A percentile compares a stretch with the other conserved stretches of the same genome.
phyloP scores from a whole-genome alignment of 2,329 filamentous ascomycete species.

The Colletotrichum graminicola region DNA sequence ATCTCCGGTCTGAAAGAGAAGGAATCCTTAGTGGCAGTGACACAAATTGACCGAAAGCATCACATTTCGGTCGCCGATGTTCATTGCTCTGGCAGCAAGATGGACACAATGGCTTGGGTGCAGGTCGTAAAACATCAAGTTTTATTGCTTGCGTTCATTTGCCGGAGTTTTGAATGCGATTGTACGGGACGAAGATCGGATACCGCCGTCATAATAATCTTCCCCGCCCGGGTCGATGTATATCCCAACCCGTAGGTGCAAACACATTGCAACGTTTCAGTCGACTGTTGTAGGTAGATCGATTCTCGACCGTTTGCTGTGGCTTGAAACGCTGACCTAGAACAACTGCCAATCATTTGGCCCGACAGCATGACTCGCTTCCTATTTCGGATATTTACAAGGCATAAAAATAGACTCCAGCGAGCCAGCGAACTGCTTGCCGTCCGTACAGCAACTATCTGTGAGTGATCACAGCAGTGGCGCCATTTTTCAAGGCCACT shows the following conservation, averaged over 20 bases:
- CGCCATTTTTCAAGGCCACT: too few species aligned
- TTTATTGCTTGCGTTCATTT: neutral
- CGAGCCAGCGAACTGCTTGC: neutral
- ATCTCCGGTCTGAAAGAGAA: too few species aligned
- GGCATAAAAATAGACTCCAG: neutral
- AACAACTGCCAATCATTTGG: neutral
- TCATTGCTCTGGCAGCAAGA: neutral
- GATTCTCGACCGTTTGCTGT: too few species aligned
- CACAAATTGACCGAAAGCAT: neutral
- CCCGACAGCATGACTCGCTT: neutral
- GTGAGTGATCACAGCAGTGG: too few species aligned
- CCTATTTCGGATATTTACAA: slow-evolving; percentile 12
- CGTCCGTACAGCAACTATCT: too few species aligned
- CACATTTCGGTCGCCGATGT: neutral
- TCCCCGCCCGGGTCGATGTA: neutral
- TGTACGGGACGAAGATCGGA: neutral
- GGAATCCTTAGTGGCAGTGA: too few species aligned
- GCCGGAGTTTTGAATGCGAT: neutral
- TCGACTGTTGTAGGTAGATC: too few species aligned
- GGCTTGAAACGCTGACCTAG: neutral
- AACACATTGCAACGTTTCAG: too few species aligned
- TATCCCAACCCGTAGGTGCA: too few species aligned
- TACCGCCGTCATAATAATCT: neutral
- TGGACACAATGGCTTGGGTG: neutral
- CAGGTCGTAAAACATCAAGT: too few species aligned